Conservation (phyloP, 805 yeast genomes). For the Isabelozyma pseudorhagii region DNA sequence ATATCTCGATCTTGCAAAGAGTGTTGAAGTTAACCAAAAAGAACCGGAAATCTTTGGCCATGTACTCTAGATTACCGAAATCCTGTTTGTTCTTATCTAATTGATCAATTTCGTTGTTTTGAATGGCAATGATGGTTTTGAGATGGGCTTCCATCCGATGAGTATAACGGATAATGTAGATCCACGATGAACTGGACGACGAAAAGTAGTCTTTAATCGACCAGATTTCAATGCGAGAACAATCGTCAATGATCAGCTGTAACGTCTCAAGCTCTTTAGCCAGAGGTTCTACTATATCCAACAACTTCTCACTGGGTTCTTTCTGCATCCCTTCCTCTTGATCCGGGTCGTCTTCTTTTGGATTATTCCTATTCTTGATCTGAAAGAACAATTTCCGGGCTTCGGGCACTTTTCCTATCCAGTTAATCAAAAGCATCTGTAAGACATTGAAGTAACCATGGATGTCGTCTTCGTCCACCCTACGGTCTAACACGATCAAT, state of each 20-base stretch:
- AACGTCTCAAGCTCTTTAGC: not conserved
- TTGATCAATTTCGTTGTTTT: not conserved
- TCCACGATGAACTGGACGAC: not conserved
- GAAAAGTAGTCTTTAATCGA: not conserved
- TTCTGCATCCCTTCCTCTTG: not conserved
- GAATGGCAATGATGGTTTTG: slow-evolving; percentile 3
- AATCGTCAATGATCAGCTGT: not conserved
- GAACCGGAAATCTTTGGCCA: slow-evolving; percentile 17
- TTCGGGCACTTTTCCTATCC: slow-evolving; percentile 63
- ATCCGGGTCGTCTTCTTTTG: not conserved
- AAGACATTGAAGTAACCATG: slow-evolving; percentile 58
- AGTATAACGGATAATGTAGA: not conserved
- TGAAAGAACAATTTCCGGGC: slow-evolving; percentile 57
- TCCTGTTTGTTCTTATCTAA: not conserved
- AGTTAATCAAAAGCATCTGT: slow-evolving; percentile 57
- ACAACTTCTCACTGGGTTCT: not conserved
- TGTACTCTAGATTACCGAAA: slow-evolving; percentile 3
- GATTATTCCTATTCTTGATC: slow-evolving; percentile 15
- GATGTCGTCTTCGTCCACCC: slow-evolving; percentile 15
- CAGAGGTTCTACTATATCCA: not conserved
- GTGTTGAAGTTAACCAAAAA: slow-evolving; percentile 29
- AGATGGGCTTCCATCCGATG: slow-evolving; percentile 12
- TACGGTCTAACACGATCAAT: slow-evolving; percentile 40
- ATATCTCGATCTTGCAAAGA: slow-evolving; percentile 25
- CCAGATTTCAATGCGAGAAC: not conserved